Evolutionary conservation across 176 grass and related monocot species (phyloP), one percentile per base, ranked within the genome.

Genomic region (Eremochloa ophiuroides): DNA sequence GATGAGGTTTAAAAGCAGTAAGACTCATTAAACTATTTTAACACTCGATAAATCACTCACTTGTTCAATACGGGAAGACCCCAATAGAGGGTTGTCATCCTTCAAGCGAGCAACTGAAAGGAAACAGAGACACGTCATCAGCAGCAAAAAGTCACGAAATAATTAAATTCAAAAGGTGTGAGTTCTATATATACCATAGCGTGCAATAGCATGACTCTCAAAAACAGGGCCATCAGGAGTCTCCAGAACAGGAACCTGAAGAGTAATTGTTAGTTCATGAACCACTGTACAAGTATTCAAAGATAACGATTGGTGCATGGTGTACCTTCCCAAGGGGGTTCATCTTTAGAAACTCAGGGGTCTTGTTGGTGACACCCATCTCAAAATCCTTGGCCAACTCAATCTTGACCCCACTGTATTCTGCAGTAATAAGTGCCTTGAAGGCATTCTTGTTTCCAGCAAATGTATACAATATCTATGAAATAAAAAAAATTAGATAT

Each of bases 331-430:
- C 96, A 41, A 99, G 69, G 34, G 96, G 93, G 13, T 99, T 99
- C 96, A 95, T 99, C 79, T 99, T 99, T 46, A 99, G 89, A 76
- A 91, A 99, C 35, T 95, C 91, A 48, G 96, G 96, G 62, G 93
- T 93, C 84, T 95, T 99, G 84, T 99, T 99, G 8, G 93, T 84
- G 27, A 95, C 87, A 81, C 96, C 96, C 93, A 99, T 99, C 86
- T 91, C 75, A 39, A 99, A 99, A 34, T 95, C 78, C 64, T 99
- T 93, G 2, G 29, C n/a, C 18, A 95, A 74, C 25, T 93, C 96
- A 29, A 99, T 68, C 85, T 99, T 85, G 47, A 95, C 86, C 1
- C 93, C 93, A 82, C 66, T 80, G 75, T 95, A 99, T 48, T 95
- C 93, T 11, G 96, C 93, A 76, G 91, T 93, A 77, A 99, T 95